Evolutionary conservation across 129 eudicot genomes (phyloP), one percentile per base, ranked within the genome.

Genomic region (Arctium lappa): DNA sequence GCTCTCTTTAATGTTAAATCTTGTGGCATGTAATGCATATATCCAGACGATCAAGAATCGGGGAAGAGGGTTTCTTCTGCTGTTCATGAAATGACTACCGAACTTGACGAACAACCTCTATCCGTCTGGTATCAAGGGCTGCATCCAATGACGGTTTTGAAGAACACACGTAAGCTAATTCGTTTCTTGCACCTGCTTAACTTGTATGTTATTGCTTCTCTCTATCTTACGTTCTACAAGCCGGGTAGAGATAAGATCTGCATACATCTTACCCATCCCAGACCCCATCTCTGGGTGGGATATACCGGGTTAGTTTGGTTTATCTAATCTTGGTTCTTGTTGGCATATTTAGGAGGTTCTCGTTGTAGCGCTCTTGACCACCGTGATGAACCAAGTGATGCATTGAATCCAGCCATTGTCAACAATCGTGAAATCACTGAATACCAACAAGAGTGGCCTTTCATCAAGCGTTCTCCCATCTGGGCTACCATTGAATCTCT

Each of bases 401-500:
- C 71, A 69, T 53, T 27, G 48, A 53, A 53, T 30, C 56, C 48
- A 16, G 8, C 22, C 69, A 50, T 29, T 3, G 75, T 44, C 75
- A 36, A 72, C 33, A 68, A 39, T 12, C 18, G 53, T 31, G 74
- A 48, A 69, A 40, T 60, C 71, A 34, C 29, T 11, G 53, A 72
- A 60, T 72, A 72, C 53, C 87, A 85, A 13, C 83, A 65, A 40
- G 66, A 5, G 1, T 77, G 81, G 83, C 91, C 91, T 37, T 88
- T 88, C 30, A 37, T 48, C 6, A 88, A 86, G 84, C 79, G 32
- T 46, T 86, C 89, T 69, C 84, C 87, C 40, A 5, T 88, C 37
- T 88, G 91, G 89, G 79, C 83, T 40, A 34, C 72, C 68, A 60
- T 88, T 11, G 87, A 88, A 9, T 75, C 89, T 4, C 44, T 75